These are phyloP conservation scores for Rhodamnia argentea DNA, from an alignment of 345 rosid species.

Conservation along the genomic window DNA sequence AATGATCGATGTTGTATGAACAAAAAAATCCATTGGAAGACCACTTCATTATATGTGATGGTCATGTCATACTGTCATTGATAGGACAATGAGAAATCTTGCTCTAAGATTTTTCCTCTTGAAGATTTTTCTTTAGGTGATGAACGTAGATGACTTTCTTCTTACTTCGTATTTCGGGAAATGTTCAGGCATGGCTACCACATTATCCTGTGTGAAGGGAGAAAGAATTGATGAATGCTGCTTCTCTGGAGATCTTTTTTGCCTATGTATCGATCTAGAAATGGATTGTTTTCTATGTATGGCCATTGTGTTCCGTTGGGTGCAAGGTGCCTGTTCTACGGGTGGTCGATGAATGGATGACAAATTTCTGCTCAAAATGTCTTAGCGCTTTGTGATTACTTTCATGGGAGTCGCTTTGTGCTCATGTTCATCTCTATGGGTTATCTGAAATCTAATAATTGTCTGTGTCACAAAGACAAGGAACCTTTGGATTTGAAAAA, in stretches of 20 bases:
- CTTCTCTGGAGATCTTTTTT: background rate
- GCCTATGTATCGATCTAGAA: background rate
- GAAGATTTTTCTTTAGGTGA: background rate
- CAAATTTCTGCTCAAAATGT: background rate
- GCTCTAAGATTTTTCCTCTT: background rate
- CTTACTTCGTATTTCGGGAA: background rate
- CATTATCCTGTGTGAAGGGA: constrained; percentile 70
- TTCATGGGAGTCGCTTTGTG: background rate
- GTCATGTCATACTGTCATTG: background rate
- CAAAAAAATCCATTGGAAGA: background rate
- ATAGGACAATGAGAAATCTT: background rate
- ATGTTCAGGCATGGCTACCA: constrained; percentile 81
- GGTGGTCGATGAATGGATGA: background rate
- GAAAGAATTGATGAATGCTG: constrained; percentile 57
- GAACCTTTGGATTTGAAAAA: background rate
- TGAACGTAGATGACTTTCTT: background rate
- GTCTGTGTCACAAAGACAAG: background rate
- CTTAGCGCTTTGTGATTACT: background rate
- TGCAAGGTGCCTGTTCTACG: background rate
- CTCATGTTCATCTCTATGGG: background rate
- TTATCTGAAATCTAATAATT: background rate
- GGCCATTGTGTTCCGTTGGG: background rate
- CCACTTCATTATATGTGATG: background rate
- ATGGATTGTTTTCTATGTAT: background rate
- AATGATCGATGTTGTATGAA: background rate